Conservation (phyloP, 306 rosid species). For the Delonix regia region DNA sequence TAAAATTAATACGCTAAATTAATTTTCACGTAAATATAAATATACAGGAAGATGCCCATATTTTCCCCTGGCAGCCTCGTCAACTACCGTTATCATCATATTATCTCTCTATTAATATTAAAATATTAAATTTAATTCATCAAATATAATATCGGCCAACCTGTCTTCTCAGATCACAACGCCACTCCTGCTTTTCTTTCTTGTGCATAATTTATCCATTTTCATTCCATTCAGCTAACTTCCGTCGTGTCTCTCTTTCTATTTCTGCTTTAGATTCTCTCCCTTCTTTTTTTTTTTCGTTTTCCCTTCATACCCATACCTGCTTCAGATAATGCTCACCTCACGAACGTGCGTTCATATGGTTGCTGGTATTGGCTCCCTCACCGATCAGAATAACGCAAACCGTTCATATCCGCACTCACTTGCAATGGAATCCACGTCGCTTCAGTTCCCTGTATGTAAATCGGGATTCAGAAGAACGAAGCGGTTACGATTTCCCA, state of each 20-base stretch:
- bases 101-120: neutral
- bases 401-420: slow-evolving; percentile 37
- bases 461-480: slow-evolving; percentile 34
- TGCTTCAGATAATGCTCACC: slow-evolving; percentile 45
- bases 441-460: slow-evolving; percentile 35
- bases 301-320: neutral
- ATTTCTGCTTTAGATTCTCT: neutral
- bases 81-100: neutral
- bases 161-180: neutral
- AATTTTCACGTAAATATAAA: too few species aligned
- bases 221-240: neutral
- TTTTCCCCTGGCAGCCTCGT: neutral
- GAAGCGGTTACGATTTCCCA: slow-evolving; percentile 43
- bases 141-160: neutral
- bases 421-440: slow-evolving; percentile 36
- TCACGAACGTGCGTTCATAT: slow-evolving; percentile 40
- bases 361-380: slow-evolving; percentile 35
- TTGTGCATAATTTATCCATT: neutral
- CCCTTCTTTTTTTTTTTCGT: slow-evolving; percentile 14
- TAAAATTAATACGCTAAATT: too few species aligned
- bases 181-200: neutral
- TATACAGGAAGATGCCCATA: neutral
- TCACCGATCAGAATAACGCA: slow-evolving; percentile 53
- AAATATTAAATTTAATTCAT: neutral
- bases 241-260: neutral